These are phyloP conservation scores for Marchantia polymorpha DNA, from an alignment of 225 moss, liverwort and hornwort species.

Conservation along the genomic window DNA sequence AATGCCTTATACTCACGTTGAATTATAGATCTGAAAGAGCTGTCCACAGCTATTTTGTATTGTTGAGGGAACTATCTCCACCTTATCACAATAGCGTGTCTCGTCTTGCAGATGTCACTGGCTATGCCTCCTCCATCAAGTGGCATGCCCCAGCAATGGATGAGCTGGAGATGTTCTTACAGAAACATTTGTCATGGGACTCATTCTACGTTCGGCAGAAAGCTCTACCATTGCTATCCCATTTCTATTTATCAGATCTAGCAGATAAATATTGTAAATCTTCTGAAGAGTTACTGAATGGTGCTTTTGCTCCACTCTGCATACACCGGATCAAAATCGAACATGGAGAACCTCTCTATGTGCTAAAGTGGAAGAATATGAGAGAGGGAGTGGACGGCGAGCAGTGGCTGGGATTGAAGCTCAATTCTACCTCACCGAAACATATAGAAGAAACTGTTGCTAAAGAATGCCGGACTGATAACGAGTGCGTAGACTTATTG, in stretches of 20 bases:
- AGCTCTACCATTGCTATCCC: slow-evolving; percentile 44
- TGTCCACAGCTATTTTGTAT: background rate
- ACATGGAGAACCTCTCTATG: slow-evolving; percentile 32
- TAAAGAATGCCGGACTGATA: background rate
- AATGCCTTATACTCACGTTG: background rate
- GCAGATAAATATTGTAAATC: slow-evolving; percentile 7
- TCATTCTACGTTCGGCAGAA: slow-evolving; percentile 33
- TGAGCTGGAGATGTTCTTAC: slow-evolving; percentile 40
- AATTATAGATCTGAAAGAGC: background rate
- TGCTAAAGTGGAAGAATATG: slow-evolving; percentile 41
- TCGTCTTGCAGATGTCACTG: slow-evolving; percentile 27
- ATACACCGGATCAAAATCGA: slow-evolving; percentile 44
- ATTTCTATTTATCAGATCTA: slow-evolving; percentile 35
- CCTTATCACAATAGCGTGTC: background rate
- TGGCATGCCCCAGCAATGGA: slow-evolving; percentile 41
- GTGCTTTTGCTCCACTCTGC: slow-evolving; percentile 32
- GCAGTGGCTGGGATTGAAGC: slow-evolving; percentile 35
- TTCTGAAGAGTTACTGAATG: slow-evolving; percentile 12
- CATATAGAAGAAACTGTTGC: background rate
- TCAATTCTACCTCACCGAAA: background rate
- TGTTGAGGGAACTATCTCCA: background rate
- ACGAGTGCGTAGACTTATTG: background rate
- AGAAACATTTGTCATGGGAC: slow-evolving; percentile 35
- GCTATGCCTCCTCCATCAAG: slow-evolving; percentile 15
- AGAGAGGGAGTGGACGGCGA: slow-evolving; percentile 3